phyloP scores from a whole-genome alignment of 352 stramenopile species.

The Phytophthora niederhauseri region DNA sequence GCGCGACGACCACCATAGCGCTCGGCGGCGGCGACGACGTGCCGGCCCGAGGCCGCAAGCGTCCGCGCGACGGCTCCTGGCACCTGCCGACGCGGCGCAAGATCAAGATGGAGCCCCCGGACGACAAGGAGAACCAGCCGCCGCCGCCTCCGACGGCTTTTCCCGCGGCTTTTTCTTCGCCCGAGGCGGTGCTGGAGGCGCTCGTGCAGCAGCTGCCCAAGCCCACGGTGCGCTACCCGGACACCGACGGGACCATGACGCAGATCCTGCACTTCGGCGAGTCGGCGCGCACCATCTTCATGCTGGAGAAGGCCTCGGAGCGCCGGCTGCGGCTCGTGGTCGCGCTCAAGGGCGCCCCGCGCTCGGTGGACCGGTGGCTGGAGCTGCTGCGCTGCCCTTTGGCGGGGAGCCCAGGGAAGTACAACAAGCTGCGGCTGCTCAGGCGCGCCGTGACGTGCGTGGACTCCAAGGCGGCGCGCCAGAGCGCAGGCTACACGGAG shows the following conservation, averaged over 20 bases:
- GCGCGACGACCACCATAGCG: constrained; percentile 36
- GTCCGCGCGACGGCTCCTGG: constrained; percentile 31
- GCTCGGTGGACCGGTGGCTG: constrained; percentile 55
- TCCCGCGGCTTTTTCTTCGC: background rate
- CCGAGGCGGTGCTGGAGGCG: constrained; percentile 5
- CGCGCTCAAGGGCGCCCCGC: constrained; percentile 53
- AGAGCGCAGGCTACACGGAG: constrained; percentile 51
- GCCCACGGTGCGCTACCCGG: constrained; percentile 25
- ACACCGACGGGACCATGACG: constrained; percentile 10
- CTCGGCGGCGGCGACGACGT: constrained; percentile 10
- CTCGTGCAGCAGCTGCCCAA: constrained; percentile 24
- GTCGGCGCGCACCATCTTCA: constrained; percentile 62
- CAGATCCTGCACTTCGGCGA: constrained; percentile 61
- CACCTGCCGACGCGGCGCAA: constrained; percentile 33
- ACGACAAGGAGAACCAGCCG: constrained; percentile 55
- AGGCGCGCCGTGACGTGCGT: constrained; percentile 52
- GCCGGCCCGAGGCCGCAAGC: constrained; percentile 35
- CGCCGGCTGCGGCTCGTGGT: constrained; percentile 50
- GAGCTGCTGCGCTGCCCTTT: constrained; percentile 56
- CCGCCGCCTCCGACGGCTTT: constrained; percentile 13
- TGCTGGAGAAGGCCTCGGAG: constrained; percentile 56
- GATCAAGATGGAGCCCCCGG: constrained; percentile 31
- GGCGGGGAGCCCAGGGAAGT: constrained; percentile 44
- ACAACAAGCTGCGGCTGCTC: constrained; percentile 50
- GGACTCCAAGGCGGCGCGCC: constrained; percentile 34